Percentiles rank a stretch among this genome's conserved stretches.
phyloP scores from a whole-genome alignment of 192 early-diverging fungal genomes.

The Polychytrium aggregatum region DNA sequence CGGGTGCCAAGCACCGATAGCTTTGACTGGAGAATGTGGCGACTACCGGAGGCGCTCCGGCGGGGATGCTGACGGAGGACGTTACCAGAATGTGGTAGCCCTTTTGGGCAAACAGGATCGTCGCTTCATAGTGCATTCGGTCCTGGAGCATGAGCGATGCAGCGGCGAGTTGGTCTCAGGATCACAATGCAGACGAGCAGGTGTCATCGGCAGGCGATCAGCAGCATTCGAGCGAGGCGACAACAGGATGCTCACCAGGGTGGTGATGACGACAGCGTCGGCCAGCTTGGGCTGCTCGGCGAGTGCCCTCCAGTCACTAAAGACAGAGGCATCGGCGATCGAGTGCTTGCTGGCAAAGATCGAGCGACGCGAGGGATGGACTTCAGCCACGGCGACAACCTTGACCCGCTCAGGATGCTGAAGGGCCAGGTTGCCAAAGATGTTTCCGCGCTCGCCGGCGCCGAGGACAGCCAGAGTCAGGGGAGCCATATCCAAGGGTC shows the following conservation, averaged over 20 bases:
- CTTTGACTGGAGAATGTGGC: too few species aligned
- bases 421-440: conserved; percentile 20
- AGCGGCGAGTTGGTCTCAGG: too few species aligned
- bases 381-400: conserved; percentile 43
- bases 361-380: conserved; percentile 14
- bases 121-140: conserved; percentile 31
- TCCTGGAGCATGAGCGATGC: too few species aligned
- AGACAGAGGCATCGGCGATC: conserved; percentile 16
- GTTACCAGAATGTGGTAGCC: conserved; percentile 53
- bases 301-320: conserved; percentile 27
- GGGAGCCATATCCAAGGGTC: too few species aligned
- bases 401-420: conserved; percentile 22
- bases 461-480: conserved; percentile 40
- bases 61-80: too few species aligned
- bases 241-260: conserved; percentile 24
- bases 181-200: too few species aligned
- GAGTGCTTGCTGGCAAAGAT: conserved; percentile 15
- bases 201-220: too few species aligned
- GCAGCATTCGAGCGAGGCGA: too few species aligned
- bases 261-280: conserved; percentile 32
- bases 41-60: too few species aligned
- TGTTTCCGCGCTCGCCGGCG: conserved; percentile 32
- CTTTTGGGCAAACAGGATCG: conserved; percentile 33
- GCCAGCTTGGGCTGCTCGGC: conserved; percentile 25
- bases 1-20: too few species aligned